Evolutionary conservation across 176 grass and related monocot species (phyloP), one percentile per base, ranked within the genome.

Genomic region (Bonia amplexicaulis): DNA sequence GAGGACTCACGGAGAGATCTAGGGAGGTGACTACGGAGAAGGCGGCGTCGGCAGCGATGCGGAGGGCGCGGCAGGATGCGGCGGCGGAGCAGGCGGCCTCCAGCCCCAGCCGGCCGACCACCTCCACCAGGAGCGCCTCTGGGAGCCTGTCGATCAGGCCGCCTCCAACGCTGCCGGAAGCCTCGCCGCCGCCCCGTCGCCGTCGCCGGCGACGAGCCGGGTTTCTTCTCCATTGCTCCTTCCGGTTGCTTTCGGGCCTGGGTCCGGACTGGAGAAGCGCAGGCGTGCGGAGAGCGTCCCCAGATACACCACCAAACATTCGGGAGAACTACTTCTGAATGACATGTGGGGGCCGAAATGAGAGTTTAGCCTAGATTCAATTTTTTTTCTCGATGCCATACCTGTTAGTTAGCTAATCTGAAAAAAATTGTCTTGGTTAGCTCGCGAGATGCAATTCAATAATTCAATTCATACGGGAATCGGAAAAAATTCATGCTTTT

Each of bases 31-130:
- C 47, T 27, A 66, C 37, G 11, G 79, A 86, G 59, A 86, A 72
- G 79, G 66, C 22, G 48, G 58, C 39, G 27, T 35, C 51, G 22
- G 84, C 72, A 58, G 88, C 73, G 83, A 80, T 62, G 69, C 84
- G 74, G 80, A 93, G 85, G 47, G 89, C 76, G 83, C 88, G 92
- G 90, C 93, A 95, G 87, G 94, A 90, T 26, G 91, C 89, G 48
- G 96, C 87, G 72, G 90, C 83, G 37, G 96, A 93, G 88, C 93
- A 93, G 54, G 92, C 82, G 78, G 88, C 92, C 11, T 95, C 93
- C 57, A 98, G 62, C 60, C 90, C 93, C 66, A 98, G 87, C 83
- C 83, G 90, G 46, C 78, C 66, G 42, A 93, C 77, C 41, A 95
- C 85, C 79, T 98, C 96, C 71, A 90, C 91, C 6, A 98, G 74